These are phyloP conservation scores for Thuja plicata DNA, from an alignment of 83 land plant species.

Conservation along the genomic window DNA sequence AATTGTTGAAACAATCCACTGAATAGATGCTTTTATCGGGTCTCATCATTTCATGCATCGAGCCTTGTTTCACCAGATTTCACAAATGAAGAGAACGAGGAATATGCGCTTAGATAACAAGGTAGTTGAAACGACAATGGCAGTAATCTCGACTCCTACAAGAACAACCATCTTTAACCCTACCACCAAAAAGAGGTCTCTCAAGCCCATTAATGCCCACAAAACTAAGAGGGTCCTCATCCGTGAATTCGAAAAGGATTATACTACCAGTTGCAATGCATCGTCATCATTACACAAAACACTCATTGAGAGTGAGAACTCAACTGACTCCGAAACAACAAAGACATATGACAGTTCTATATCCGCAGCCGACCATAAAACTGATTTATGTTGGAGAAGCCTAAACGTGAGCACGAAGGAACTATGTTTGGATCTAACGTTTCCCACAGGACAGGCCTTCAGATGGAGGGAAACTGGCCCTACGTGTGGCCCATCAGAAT, in stretches of 20 bases:
- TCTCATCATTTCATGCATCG: neutral
- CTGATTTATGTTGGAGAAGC: constrained; percentile 51
- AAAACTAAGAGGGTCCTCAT: neutral
- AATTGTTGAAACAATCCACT: neutral
- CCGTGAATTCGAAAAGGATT: neutral
- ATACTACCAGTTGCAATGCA: neutral
- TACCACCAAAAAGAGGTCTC: constrained; percentile 8
- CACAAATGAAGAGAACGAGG: constrained; percentile 9
- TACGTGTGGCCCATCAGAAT: constrained; percentile 50
- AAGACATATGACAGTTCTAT: neutral
- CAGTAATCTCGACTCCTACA: neutral
- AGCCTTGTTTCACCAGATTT: neutral
- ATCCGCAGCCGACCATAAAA: neutral
- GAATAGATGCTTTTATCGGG: neutral
- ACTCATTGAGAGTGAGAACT: neutral
- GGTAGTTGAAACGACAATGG: neutral
- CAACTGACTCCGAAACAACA: no score
- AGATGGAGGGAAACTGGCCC: constrained; percentile 80
- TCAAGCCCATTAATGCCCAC: neutral
- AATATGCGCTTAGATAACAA: neutral
- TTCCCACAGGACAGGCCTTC: constrained; percentile 96
- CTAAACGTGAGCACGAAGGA: constrained; percentile 61
- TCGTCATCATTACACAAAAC: neutral
- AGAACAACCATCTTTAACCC: neutral
- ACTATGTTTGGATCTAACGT: constrained; percentile 81